Evolutionary conservation across 768 basidiomycete species (phyloP).

Genomic region (Thelephora ganbajun): DNA sequence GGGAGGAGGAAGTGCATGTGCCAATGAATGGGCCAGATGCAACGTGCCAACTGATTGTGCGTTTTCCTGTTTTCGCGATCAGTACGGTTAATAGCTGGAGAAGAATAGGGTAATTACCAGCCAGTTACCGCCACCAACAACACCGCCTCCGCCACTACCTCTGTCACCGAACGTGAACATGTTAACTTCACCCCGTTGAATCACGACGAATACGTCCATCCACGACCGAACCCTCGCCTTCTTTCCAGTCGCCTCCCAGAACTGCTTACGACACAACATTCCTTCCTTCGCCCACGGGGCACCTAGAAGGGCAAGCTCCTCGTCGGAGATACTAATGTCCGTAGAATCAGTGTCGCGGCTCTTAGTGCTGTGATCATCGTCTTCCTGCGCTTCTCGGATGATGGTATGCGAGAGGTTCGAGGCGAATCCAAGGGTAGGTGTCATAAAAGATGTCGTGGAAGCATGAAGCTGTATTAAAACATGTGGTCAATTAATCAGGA

Average conservation of each 20-base stretch:
- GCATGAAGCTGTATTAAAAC: slow-evolving; percentile 23
- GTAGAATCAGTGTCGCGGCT: slow-evolving; percentile 57
- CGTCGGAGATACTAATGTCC: slow-evolving; percentile 80
- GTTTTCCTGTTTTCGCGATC: slow-evolving; percentile 46
- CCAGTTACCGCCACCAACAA: slow-evolving; percentile 96
- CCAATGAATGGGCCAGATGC: slow-evolving; percentile 74
- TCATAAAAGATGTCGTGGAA: slow-evolving; percentile 56
- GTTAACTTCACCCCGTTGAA: slow-evolving; percentile 84
- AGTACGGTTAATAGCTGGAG: slow-evolving; percentile 1
- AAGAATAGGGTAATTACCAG: slow-evolving; percentile 48
- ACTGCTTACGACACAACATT: slow-evolving; percentile 87
- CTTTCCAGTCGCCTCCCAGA: slow-evolving; percentile 78
- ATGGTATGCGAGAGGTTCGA: slow-evolving; percentile 93
- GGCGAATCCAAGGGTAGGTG: slow-evolving; percentile 89
- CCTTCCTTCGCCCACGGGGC: slow-evolving; percentile 99
- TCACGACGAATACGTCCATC: slow-evolving; percentile 93
- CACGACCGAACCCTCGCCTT: slow-evolving; percentile 81
- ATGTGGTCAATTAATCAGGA: background rate
- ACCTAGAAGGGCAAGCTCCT: slow-evolving; percentile 88
- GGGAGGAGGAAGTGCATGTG: slow-evolving; percentile 78
- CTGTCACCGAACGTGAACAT: slow-evolving; percentile 92
- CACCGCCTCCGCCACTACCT: slow-evolving; percentile 41
- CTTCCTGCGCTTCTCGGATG: slow-evolving; percentile 87
- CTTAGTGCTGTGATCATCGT: slow-evolving; percentile 62
- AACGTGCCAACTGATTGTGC: slow-evolving; percentile 77